phyloP scores from a whole-genome alignment of 495 filamentous ascomycete species.

The Penicillium paradoxum region DNA sequence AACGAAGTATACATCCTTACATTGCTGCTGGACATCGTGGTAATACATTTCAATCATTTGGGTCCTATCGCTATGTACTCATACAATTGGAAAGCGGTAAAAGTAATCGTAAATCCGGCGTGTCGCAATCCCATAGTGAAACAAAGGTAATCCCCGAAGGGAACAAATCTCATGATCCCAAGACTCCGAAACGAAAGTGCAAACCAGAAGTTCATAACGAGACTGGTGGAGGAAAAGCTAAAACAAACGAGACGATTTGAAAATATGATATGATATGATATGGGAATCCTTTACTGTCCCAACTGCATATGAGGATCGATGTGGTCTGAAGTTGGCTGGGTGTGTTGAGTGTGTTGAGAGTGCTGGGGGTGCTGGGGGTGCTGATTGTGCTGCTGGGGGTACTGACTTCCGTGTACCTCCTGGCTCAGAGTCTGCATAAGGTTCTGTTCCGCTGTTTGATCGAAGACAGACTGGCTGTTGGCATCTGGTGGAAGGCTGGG shows the following conservation, averaged over 20 bases:
- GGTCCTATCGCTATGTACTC: conserved; percentile 9
- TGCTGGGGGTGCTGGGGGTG: conserved; percentile 7
- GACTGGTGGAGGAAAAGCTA: conserved; percentile 3
- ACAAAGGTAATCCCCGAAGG: conserved; percentile 6
- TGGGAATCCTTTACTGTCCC: conserved; percentile 25
- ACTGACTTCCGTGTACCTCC: conserved; percentile 44
- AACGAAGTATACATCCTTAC: too few relatives aligned
- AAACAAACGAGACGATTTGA: conserved; percentile 5
- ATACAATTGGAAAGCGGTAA: conserved; percentile 5
- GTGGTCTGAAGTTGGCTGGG: conserved; percentile 28
- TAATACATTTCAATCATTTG: neutral
- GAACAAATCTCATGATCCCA: neutral
- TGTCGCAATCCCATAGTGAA: conserved; percentile 9
- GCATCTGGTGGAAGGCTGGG: conserved; percentile 38
- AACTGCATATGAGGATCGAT: conserved; percentile 38
- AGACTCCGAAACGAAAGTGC: conserved; percentile 8
- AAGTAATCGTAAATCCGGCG: conserved; percentile 7
- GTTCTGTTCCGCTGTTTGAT: conserved; percentile 46
- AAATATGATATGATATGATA: neutral
- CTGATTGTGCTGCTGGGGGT: conserved; percentile 30
- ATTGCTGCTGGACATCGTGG: too few relatives aligned
- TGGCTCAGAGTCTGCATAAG: conserved; percentile 47
- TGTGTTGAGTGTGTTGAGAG: conserved; percentile 16
- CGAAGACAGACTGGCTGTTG: conserved; percentile 31
- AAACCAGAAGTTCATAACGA: neutral